phyloP scores from a whole-genome alignment of 2,329 filamentous ascomycete species.

The Thermothelomyces thermophilus region DNA sequence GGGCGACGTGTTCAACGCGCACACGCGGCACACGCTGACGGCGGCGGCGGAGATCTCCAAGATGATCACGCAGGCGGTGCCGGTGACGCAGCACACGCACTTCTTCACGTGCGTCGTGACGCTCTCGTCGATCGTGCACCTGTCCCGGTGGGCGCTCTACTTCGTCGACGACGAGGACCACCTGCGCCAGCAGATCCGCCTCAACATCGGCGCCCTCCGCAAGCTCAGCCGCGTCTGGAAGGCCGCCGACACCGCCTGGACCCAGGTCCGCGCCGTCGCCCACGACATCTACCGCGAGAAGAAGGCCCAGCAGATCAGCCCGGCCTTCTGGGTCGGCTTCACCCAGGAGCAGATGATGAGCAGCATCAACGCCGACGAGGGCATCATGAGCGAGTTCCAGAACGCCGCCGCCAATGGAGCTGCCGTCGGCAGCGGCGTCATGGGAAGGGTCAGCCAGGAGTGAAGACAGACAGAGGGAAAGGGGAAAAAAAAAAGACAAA shows the following conservation, averaged over 20 bases:
- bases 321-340: conserved; percentile 49
- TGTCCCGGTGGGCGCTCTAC: conserved; percentile 68
- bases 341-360: conserved; percentile 49
- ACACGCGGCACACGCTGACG: conserved; percentile 74
- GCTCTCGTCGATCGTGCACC: conserved; percentile 71
- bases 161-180: conserved; percentile 58
- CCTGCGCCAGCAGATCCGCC: conserved; percentile 66
- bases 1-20: conserved; percentile 51
- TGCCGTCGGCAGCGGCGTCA: background rate
- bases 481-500: background rate
- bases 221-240: conserved; percentile 65
- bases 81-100: conserved; percentile 67
- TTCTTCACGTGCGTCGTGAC: conserved; percentile 80
- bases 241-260: conserved; percentile 61
- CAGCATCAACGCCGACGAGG: conserved; percentile 51
- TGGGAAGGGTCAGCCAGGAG: background rate
- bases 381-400: conserved; percentile 53
- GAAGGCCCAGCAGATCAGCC: conserved; percentile 48
- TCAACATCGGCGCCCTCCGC: conserved; percentile 72
- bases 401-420: conserved; percentile 5
- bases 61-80: conserved; percentile 66
- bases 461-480: background rate
- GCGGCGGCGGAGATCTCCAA: conserved; percentile 72
- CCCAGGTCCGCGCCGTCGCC: conserved; percentile 72
- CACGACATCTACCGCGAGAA: conserved; percentile 62